Conservation (phyloP, 352 stramenopile species). For the Blastocystis sp. region DNA sequence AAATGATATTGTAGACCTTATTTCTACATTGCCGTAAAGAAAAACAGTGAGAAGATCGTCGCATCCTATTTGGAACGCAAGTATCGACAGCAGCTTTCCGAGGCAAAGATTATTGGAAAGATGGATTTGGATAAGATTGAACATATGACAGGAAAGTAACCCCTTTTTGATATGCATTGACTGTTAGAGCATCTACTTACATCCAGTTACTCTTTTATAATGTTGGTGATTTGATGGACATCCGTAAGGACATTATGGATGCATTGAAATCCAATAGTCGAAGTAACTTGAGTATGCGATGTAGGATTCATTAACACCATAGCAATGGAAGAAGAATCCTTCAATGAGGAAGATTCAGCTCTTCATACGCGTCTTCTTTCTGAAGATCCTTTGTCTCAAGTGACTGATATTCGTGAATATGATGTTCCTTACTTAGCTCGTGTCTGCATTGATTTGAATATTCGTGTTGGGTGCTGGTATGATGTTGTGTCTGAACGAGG, state of each 20-base stretch:
- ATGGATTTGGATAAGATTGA: slow-evolving; percentile 87
- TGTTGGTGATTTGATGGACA: slow-evolving; percentile 72
- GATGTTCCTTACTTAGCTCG: slow-evolving; percentile 95
- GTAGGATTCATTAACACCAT: not conserved
- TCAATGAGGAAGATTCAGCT: not conserved
- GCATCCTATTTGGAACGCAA: slow-evolving; percentile 75
- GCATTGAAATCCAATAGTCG: slow-evolving; percentile 71
- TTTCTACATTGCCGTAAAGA: slow-evolving; percentile 86
- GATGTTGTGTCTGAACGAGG: slow-evolving; percentile 79
- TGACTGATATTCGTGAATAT: slow-evolving; percentile 92
- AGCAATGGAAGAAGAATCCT: not conserved
- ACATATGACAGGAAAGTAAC: slow-evolving; percentile 69
- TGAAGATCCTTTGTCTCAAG: slow-evolving; percentile 38
- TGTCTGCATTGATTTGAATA: slow-evolving; percentile 89
- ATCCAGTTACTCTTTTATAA: slow-evolving; percentile 85
- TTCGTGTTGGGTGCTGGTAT: slow-evolving; percentile 94
- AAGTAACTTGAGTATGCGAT: not conserved
- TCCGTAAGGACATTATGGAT: slow-evolving; percentile 72
- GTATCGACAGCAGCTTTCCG: slow-evolving; percentile 83
- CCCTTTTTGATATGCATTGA: not conserved
- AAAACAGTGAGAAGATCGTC: slow-evolving; percentile 72
- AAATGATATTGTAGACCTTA: slow-evolving; percentile 77
- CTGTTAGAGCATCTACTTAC: slow-evolving; percentile 25
- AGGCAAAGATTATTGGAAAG: slow-evolving; percentile 76
- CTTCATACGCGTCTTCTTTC: not conserved